Conservation (phyloP, 2,329 filamentous ascomycete species). For the Lachnellula arida region DNA sequence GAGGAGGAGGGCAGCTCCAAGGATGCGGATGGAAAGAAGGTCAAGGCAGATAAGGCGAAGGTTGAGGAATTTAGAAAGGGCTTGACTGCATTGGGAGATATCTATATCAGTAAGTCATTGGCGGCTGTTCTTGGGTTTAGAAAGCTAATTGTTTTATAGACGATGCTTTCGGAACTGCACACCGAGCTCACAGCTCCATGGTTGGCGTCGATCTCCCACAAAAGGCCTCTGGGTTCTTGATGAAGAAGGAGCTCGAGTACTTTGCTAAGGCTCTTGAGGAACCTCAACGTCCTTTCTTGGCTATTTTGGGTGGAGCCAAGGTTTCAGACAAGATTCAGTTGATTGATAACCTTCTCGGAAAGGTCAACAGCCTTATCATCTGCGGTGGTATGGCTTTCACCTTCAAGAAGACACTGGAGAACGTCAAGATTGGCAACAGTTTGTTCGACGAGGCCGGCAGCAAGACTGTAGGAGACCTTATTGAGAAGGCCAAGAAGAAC, state of each 20-base stretch:
- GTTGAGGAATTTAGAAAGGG: constrained; percentile 94
- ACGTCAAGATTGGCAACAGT: constrained; percentile 81
- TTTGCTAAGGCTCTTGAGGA: constrained; percentile 94
- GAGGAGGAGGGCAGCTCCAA: constrained; percentile 98
- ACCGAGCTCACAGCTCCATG: constrained; percentile 99
- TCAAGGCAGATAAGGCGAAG: constrained; percentile 91
- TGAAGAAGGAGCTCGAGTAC: constrained; percentile 99
- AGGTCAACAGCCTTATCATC: constrained; percentile 95
- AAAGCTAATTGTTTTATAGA: constrained; percentile 47
- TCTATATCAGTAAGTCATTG: constrained; percentile 80
- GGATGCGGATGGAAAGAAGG: constrained; percentile 92
- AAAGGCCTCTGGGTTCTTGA: constrained; percentile 95
- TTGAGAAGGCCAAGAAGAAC: constrained; percentile 96
- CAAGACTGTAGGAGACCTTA: constrained; percentile 82
- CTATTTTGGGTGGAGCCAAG: constrained; percentile 97
- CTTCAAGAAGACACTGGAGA: constrained; percentile 98
- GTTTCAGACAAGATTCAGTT: constrained; percentile 99
- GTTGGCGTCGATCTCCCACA: constrained; percentile 93
- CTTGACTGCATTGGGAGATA: constrained; percentile 86
- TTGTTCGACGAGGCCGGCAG: constrained; percentile 91
- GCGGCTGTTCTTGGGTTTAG: background rate
- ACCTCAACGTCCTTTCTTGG: constrained; percentile 92
- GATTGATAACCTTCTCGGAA: constrained; percentile 97
- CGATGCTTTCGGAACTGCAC: constrained; percentile 96
- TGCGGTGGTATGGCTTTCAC: constrained; percentile 99